Evolutionary conservation across 345 rosid genomes (phyloP), one percentile per base, ranked within the genome.

Genomic region (Odontarrhena argentea): DNA sequence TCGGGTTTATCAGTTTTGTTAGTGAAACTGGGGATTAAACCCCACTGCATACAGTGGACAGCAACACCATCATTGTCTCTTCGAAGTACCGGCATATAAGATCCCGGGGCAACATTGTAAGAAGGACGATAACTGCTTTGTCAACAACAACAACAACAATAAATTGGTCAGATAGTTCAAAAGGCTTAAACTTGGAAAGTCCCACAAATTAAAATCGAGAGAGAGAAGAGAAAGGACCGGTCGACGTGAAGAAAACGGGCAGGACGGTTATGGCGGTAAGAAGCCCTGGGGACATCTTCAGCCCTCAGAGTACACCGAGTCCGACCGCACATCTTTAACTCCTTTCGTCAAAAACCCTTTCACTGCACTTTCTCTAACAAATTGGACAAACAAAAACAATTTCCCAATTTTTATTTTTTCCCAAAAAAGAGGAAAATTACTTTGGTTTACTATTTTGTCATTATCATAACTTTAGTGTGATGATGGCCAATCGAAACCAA

Each of bases 21-120:
- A 51, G 91, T 83, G 75, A 90, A 93, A 76, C 83, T 79, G 7
- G 97, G 97, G 67, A 90, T 63, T 66, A 93, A 73, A 2, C 98
- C 98, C 98, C 98, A 93, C 44, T 77, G 85, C 97, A 93, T 93
- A 77, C 85, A 85, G 24, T 90, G 96, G 26, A 93, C 63, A 63
- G 74, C 77, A 65, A 74, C 81, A 48, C 80, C 85, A 8, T 60
- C 83, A 26, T 75, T 85, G n/a, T 76, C 92, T 71, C 84, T 77
- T 3, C 87, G 79, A 32, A 90, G 35, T 65, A 93, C 86, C 34
- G 91, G 91, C 64, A 90, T n/a, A 66, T 79, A 78, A 40, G 76
- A 71, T 6, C 97, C 97, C 9, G 97, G 97, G 1, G 88, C 83
- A 32, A 77, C 85, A 59, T 90, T 93, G 76, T 88, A 77, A 58